A percentile compares a stretch with the other conserved stretches of the same genome.
phyloP scores from a whole-genome alignment of 2,329 filamentous ascomycete genomes.

The Elsinoe fawcettii region DNA sequence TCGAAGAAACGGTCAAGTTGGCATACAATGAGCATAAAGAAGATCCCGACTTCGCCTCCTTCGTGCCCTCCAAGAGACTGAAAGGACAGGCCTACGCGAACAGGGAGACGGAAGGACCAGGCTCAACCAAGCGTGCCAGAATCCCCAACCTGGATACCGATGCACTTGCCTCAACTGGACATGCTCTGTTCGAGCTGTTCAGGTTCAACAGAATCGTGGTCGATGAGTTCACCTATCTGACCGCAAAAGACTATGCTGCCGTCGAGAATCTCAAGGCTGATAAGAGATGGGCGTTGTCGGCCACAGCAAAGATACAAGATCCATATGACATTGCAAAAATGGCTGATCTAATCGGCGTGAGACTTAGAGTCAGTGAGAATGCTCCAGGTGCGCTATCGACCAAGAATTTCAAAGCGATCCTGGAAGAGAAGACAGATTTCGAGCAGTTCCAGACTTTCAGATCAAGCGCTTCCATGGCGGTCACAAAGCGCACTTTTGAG shows the following conservation, averaged over 20 bases:
- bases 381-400: slow-evolving; percentile 37
- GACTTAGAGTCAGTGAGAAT: slow-evolving; percentile 48
- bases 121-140: background rate
- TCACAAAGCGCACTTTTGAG: slow-evolving; percentile 45
- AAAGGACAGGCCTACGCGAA: slow-evolving; percentile 13
- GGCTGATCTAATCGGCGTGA: slow-evolving; percentile 48
- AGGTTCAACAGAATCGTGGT: slow-evolving; percentile 53
- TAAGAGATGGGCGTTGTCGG: slow-evolving; percentile 56
- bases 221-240: slow-evolving; percentile 57
- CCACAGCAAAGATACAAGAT: slow-evolving; percentile 51
- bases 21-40: slow-evolving; percentile 25
- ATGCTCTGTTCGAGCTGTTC: slow-evolving; percentile 50
- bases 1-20: slow-evolving; percentile 25
- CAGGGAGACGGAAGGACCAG: background rate
- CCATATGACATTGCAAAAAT: slow-evolving; percentile 55
- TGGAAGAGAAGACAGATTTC: slow-evolving; percentile 40
- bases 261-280: slow-evolving; percentile 42
- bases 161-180: background rate
- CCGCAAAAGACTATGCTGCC: slow-evolving; percentile 35
- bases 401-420: slow-evolving; percentile 38
- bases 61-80: slow-evolving; percentile 19
- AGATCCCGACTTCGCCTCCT: slow-evolving; percentile 31
- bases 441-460: slow-evolving; percentile 51
- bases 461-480: slow-evolving; percentile 42
- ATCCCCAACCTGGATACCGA: background rate